Evolutionary conservation across 2,329 filamentous ascomycete genomes (phyloP).

Genomic region (Fusarium floridanum): DNA sequence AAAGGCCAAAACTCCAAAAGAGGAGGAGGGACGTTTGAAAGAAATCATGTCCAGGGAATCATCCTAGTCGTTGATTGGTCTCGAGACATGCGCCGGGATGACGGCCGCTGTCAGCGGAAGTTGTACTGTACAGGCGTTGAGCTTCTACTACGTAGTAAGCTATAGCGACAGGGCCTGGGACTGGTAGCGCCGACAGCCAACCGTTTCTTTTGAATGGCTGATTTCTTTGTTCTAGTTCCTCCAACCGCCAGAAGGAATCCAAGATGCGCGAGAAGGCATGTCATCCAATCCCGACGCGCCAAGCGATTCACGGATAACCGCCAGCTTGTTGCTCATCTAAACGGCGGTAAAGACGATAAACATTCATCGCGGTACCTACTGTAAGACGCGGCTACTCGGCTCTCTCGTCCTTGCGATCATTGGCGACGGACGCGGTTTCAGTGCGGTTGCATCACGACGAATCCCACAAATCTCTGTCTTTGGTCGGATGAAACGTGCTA

Average conservation of each 20-base stretch:
- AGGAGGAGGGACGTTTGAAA: constrained; percentile 15
- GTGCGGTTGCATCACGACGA: constrained; percentile 38
- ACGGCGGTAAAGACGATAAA: constrained; percentile 23
- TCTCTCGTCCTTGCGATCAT: constrained; percentile 5
- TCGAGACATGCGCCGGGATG: not conserved
- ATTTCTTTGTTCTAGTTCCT: constrained; percentile 20
- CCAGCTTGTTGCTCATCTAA: constrained; percentile 16
- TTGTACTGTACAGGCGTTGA: constrained; percentile 11
- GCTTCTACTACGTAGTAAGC: not conserved
- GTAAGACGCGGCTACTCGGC: constrained; percentile 11
- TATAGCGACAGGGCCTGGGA: not conserved
- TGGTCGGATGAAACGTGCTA: constrained; percentile 42
- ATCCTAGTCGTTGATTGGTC: constrained; percentile 26
- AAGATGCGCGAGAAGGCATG: constrained; percentile 18
- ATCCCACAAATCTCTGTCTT: constrained; percentile 25
- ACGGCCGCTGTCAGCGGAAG: constrained; percentile 13
- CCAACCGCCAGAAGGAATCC: constrained; percentile 43
- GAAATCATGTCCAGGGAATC: constrained; percentile 17
- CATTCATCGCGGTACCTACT: constrained; percentile 9
- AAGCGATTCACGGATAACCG: constrained; percentile 34
- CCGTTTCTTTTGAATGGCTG: constrained; percentile 32
- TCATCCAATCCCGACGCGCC: constrained; percentile 38
- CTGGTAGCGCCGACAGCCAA: constrained; percentile 19
- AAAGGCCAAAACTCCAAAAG: constrained; percentile 5
- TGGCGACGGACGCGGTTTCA: constrained; percentile 40